phyloP scores from a whole-genome alignment of 345 rosid genomes.

The Toxicodendron radicans region DNA sequence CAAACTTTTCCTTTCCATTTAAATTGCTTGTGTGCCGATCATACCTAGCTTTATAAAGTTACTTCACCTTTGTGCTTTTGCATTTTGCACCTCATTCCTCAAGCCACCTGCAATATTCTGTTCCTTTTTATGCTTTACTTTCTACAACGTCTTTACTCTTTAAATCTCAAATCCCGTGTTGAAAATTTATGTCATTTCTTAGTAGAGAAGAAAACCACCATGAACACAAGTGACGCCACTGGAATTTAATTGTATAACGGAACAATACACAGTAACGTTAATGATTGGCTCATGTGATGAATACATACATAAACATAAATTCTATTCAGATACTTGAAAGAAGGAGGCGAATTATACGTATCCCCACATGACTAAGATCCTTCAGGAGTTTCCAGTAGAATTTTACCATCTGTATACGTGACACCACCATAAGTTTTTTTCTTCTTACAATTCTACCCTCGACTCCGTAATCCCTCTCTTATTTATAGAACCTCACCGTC shows the following conservation, averaged over 20 bases:
- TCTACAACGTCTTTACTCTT: background rate
- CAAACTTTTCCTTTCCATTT: background rate
- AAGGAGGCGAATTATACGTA: background rate
- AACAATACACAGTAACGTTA: too few species aligned
- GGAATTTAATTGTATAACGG: too few species aligned
- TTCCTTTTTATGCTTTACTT: constrained; percentile 26
- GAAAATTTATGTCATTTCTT: constrained; percentile 38
- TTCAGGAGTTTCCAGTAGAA: too few species aligned
- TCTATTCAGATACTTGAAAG: too few species aligned
- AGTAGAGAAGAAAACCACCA: constrained; percentile 37
- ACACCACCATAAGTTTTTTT: background rate
- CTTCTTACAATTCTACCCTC: constrained; percentile 19
- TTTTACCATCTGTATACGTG: too few species aligned
- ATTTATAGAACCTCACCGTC: constrained; percentile 6
- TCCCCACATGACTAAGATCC: background rate
- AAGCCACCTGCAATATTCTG: background rate
- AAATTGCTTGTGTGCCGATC: constrained; percentile 25
- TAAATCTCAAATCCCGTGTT: background rate
- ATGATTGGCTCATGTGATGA: too few species aligned
- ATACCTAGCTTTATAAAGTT: constrained; percentile 27
- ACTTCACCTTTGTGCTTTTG: constrained; percentile 20
- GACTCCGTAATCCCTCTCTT: background rate
- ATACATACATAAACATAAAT: too few species aligned
- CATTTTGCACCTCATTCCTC: background rate
- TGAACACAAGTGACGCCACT: background rate